These are phyloP conservation scores for Cylindrodendrum hubeiense DNA, from an alignment of 2,329 filamentous ascomycete genomes.

Conservation along the genomic window DNA sequence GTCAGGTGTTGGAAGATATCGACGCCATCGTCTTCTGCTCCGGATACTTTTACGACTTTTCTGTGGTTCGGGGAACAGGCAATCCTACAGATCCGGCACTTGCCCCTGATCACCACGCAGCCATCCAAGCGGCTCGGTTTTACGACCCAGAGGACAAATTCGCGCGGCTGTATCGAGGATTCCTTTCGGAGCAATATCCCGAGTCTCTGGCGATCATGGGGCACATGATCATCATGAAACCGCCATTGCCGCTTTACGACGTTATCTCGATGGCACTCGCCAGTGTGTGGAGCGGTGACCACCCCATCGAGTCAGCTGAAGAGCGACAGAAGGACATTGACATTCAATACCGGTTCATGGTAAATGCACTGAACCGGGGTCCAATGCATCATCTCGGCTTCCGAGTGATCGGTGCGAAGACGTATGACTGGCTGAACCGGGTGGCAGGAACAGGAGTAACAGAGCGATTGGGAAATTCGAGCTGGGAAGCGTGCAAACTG, in stretches of 20 bases:
- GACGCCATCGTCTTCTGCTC: slow-evolving; percentile 50
- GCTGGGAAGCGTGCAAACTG: slow-evolving; percentile 56
- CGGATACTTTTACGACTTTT: slow-evolving; percentile 48
- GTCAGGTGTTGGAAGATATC: slow-evolving; percentile 46
- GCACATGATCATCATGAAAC: slow-evolving; percentile 40
- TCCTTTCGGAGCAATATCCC: slow-evolving; percentile 49
- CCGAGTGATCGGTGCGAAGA: slow-evolving; percentile 34
- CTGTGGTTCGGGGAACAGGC: slow-evolving; percentile 43
- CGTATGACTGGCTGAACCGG: slow-evolving; percentile 54
- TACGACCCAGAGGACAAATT: slow-evolving; percentile 40
- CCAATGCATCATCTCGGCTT: slow-evolving; percentile 43
- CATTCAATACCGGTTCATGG: slow-evolving; percentile 41
- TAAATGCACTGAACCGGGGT: slow-evolving; percentile 37
- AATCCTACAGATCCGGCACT: slow-evolving; percentile 42
- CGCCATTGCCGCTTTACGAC: slow-evolving; percentile 46
- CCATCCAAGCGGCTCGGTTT: slow-evolving; percentile 37
- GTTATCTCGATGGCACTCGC: slow-evolving; percentile 48
- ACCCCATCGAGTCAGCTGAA: slow-evolving; percentile 33
- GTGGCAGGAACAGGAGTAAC: slow-evolving; percentile 57
- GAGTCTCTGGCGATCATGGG: slow-evolving; percentile 48
- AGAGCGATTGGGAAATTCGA: slow-evolving; percentile 54
- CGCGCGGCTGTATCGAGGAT: slow-evolving; percentile 46
- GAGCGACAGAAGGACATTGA: slow-evolving; percentile 46
- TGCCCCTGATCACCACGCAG: slow-evolving; percentile 43
- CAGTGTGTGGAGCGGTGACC: slow-evolving; percentile 43